A percentile compares a stretch with the other conserved stretches of the same genome.
Evolutionary conservation across 192 early-diverging fungal genomes (phyloP).

Genomic region (Cladochytrium replicatum): DNA sequence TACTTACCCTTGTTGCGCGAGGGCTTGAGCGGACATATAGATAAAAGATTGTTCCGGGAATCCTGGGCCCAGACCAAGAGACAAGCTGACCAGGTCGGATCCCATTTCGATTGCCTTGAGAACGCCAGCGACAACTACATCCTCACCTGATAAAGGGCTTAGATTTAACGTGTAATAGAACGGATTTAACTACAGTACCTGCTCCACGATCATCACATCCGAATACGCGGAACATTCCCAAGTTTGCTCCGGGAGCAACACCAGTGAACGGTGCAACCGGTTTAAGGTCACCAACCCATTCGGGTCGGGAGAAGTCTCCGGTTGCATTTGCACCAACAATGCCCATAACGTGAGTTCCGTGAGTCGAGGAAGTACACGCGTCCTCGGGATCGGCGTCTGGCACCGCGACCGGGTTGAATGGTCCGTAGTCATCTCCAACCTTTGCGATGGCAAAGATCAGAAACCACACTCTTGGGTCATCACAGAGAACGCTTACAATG

Average conservation of each 20-base stretch:
- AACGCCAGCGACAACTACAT: constrained; percentile 70
- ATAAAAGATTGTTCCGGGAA: no score
- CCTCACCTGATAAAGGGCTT: constrained; percentile 17
- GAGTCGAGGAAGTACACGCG: constrained; percentile 23
- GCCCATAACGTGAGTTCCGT: constrained; percentile 45
- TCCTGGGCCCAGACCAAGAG: constrained; percentile 60
- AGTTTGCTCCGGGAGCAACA: constrained; percentile 69
- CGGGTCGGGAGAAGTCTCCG: constrained; percentile 3
- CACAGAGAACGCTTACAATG: no score
- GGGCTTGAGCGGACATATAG: no score
- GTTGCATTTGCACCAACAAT: constrained; percentile 30
- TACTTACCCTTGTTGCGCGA: no score
- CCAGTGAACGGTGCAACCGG: constrained; percentile 34
- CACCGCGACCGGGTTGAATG: background rate
- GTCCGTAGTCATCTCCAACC: constrained; percentile 31
- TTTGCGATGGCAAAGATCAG: no score
- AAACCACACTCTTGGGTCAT: no score
- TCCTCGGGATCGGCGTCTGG: constrained; percentile 39
- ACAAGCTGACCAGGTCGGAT: constrained; percentile 77
- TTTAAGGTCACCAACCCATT: no score
- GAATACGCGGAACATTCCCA: constrained; percentile 75
- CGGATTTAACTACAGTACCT: constrained; percentile 46
- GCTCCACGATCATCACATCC: constrained; percentile 45
- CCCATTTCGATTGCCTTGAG: constrained; percentile 56
- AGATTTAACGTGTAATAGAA: no score